These are phyloP conservation scores for Babesia bovis DNA, from an alignment of 169 alveolate species.

Conservation along the genomic window DNA sequence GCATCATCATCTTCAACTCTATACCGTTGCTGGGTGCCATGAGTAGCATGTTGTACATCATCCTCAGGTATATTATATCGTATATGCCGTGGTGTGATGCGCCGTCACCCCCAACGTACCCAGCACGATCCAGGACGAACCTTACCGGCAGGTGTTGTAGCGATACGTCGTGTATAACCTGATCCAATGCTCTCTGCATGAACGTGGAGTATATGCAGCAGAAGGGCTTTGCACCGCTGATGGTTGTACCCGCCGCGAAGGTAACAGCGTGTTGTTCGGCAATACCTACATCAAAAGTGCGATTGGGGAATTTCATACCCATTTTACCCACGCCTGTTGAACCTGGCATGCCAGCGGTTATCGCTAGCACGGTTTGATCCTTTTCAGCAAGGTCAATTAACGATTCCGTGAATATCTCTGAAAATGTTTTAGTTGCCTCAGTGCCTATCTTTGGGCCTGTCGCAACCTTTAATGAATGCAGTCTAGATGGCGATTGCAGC, in stretches of 20 bases:
- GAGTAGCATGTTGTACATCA: constrained; percentile 74
- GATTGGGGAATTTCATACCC: constrained; percentile 71
- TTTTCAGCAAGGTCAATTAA: constrained; percentile 68
- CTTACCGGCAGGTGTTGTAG: constrained; percentile 80
- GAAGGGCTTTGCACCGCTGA: constrained; percentile 77
- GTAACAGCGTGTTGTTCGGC: constrained; percentile 90
- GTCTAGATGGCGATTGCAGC: constrained; percentile 69
- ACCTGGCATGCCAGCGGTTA: constrained; percentile 87
- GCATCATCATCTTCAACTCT: constrained; percentile 67
- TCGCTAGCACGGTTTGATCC: constrained; percentile 69
- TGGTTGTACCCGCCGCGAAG: constrained; percentile 84
- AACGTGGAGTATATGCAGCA: constrained; percentile 83
- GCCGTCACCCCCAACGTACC: constrained; percentile 85
- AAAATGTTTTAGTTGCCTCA: constrained; percentile 43
- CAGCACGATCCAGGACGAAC: constrained; percentile 80
- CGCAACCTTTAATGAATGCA: constrained; percentile 72
- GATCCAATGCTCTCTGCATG: constrained; percentile 86
- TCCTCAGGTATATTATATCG: constrained; percentile 79
- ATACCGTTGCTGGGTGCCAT: constrained; percentile 81
- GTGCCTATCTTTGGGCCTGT: constrained; percentile 22
- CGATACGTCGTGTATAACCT: constrained; percentile 80
- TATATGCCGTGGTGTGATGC: constrained; percentile 87
- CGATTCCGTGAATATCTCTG: constrained; percentile 73
- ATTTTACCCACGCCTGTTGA: constrained; percentile 79
- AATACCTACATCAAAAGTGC: constrained; percentile 87